Base-by-base conservation (phyloP, 768 basidiomycete species). In the Crucibulum laeve region DNA sequence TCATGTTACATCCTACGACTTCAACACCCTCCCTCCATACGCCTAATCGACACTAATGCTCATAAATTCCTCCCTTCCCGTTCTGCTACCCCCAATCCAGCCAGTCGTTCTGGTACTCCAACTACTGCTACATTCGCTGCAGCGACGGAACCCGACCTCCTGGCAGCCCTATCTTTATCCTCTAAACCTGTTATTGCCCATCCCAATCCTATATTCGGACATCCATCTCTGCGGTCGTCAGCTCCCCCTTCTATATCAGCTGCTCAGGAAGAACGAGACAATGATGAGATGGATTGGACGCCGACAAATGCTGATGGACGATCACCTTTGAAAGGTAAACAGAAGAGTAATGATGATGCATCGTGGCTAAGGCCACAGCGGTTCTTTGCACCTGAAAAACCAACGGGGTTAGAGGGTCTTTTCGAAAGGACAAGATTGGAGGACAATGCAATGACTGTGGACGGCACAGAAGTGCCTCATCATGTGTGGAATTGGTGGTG, bases 331-430 rank as follows among this genome's bases (percentile, higher is more conserved):
- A 54, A 65, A 52, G 48, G 45, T 5, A 41, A 49, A 33, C 49
- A 55, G 28, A 54, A 62, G 23, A 49, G 48, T 4, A 53, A 63
- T 13, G 62, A 73, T 15, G 70, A 75, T 42, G 68, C 67, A 5
- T 59, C 65, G 19, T 82, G 75, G 79, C 53, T 90, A 39, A 76
- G 79, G 4, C 85, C 82, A 3, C 87, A 87, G 51, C 72, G 74
- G 11, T 90, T 88, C 56, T 90, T 88, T 51, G 76, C 84, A 13
- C 87, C 86, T 0, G 86, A 88, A 57, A 75, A 79, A 47, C 84
- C 86, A 1, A 90, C 87, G 1, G 87, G 87, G 11, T 69, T 90
- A 5, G 87, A 90, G 59, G 69, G 71, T 26, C 62, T 90, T 13
- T 82, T 89, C 48, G 80, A 80, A 44, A 69, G 67, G 48, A 80